Percentiles rank a stretch among this genome's conserved stretches.
Conservation (phyloP, 2,329 filamentous ascomycete genomes). For the Alternaria arborescens region DNA sequence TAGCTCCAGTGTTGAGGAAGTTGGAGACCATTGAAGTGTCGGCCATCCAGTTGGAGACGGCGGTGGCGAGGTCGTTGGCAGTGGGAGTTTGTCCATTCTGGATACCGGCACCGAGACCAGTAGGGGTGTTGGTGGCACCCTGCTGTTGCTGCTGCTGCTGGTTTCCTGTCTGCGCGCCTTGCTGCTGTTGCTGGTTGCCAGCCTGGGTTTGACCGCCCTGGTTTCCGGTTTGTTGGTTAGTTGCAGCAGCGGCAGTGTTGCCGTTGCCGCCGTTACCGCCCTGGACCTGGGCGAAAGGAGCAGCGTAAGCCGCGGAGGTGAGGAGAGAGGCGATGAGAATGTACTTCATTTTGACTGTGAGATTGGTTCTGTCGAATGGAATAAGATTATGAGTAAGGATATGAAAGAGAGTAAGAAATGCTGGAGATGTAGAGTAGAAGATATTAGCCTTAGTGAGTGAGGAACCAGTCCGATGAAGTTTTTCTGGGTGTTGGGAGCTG, state of each 20-base stretch:
- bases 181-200: not conserved
- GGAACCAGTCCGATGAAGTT: slow-evolving; percentile 41
- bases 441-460: slow-evolving; percentile 39
- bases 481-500: slow-evolving; percentile 16
- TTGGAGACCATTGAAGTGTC: slow-evolving; percentile 51
- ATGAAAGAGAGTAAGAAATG: slow-evolving; percentile 21
- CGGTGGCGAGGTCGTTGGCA: slow-evolving; percentile 42
- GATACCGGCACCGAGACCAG: slow-evolving; percentile 28
- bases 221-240: slow-evolving; percentile 14
- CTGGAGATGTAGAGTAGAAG: slow-evolving; percentile 25
- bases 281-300: slow-evolving; percentile 37
- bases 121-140: slow-evolving; percentile 12
- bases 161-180: not conserved
- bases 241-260: slow-evolving; percentile 10
- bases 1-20: slow-evolving; percentile 47
- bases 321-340: slow-evolving; percentile 47
- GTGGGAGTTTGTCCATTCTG: slow-evolving; percentile 39
- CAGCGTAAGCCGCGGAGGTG: slow-evolving; percentile 43
- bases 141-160: slow-evolving; percentile 12
- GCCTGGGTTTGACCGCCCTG: slow-evolving; percentile 17
- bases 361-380: slow-evolving; percentile 29
- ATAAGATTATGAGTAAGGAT: slow-evolving; percentile 19
- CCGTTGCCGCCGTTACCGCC: slow-evolving; percentile 6
- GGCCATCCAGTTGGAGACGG: slow-evolving; percentile 49
- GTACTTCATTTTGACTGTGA: slow-evolving; percentile 47